These are phyloP conservation scores for Geranium brycei DNA, from an alignment of 345 rosid species.

Conservation along the genomic window DNA sequence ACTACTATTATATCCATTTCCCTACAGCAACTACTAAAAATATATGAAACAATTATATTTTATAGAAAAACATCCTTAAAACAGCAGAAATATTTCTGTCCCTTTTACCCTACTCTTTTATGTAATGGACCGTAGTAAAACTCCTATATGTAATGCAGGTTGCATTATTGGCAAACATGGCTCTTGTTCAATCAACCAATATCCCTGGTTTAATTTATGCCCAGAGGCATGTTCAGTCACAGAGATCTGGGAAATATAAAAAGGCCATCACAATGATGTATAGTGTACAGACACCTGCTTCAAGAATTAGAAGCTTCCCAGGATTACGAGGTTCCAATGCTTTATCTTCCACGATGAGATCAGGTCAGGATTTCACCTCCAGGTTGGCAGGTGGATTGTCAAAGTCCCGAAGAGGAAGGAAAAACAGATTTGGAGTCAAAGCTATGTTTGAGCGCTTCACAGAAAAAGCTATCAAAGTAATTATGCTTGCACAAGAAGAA, in stretches of 20 bases:
- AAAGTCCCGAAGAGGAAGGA: slow-evolving; percentile 27
- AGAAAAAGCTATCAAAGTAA: slow-evolving; percentile 89
- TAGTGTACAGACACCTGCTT: slow-evolving; percentile 19
- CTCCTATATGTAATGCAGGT: not conserved
- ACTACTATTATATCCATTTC: not conserved
- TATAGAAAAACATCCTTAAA: not conserved
- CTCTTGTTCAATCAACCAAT: slow-evolving; percentile 42
- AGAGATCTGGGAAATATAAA: slow-evolving; percentile 35
- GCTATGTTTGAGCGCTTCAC: slow-evolving; percentile 97
- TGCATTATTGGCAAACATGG: slow-evolving; percentile 29
- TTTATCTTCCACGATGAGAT: slow-evolving; percentile 25
- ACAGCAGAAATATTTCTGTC: not conserved
- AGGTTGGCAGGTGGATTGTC: slow-evolving; percentile 28
- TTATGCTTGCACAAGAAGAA: slow-evolving; percentile 95
- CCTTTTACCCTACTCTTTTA: not conserved
- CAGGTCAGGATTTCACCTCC: slow-evolving; percentile 32
- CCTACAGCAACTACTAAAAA: not conserved
- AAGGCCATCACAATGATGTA: slow-evolving; percentile 34
- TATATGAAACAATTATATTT: not conserved
- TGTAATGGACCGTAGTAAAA: not conserved
- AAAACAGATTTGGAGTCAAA: slow-evolving; percentile 34
- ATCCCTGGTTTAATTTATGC: slow-evolving; percentile 28
- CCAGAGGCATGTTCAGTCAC: slow-evolving; percentile 26
- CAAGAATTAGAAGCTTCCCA: slow-evolving; percentile 36
- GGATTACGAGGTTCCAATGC: slow-evolving; percentile 48